Evolutionary conservation across 352 stramenopile species (phyloP).

Genomic region (Phytophthora citricola): DNA sequence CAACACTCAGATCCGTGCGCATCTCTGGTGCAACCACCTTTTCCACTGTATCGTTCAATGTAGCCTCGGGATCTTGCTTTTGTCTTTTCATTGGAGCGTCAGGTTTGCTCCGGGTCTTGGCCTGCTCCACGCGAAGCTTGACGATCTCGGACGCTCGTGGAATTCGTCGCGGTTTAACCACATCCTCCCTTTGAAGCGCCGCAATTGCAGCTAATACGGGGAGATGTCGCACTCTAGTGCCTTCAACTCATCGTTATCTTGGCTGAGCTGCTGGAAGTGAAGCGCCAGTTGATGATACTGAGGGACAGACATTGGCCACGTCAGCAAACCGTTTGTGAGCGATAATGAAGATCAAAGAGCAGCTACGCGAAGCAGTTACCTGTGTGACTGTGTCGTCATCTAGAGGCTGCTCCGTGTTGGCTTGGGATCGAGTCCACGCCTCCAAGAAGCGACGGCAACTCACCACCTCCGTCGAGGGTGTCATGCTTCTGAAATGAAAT

Average conservation of each 20-base stretch:
- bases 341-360: neutral
- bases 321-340: constrained; percentile 15
- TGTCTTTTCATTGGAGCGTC: neutral
- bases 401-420: constrained; percentile 26
- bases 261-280: constrained; percentile 41
- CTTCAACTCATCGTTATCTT: constrained; percentile 32
- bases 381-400: constrained; percentile 18
- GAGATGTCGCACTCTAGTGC: constrained; percentile 30
- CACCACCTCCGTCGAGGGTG: constrained; percentile 26
- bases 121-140: constrained; percentile 21
- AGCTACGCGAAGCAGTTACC: constrained; percentile 2
- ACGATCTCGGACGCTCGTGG: constrained; percentile 40
- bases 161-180: constrained; percentile 16
- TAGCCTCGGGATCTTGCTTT: neutral
- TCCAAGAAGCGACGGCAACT: constrained; percentile 68
- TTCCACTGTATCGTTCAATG: constrained; percentile 4
- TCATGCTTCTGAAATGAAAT: constrained; percentile 26
- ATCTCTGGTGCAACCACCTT: constrained; percentile 14
- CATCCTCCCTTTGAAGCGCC: constrained; percentile 10
- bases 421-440: constrained; percentile 59
- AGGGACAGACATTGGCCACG: constrained; percentile 2
- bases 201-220: constrained; percentile 32
- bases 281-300: constrained; percentile 48
- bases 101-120: constrained; percentile 1
- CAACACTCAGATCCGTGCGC: constrained; percentile 44